Percentiles rank a stretch among this genome's conserved stretches.
Evolutionary conservation across 2,329 filamentous ascomycete genomes (phyloP).

Genomic region (Botryotinia globosa): DNA sequence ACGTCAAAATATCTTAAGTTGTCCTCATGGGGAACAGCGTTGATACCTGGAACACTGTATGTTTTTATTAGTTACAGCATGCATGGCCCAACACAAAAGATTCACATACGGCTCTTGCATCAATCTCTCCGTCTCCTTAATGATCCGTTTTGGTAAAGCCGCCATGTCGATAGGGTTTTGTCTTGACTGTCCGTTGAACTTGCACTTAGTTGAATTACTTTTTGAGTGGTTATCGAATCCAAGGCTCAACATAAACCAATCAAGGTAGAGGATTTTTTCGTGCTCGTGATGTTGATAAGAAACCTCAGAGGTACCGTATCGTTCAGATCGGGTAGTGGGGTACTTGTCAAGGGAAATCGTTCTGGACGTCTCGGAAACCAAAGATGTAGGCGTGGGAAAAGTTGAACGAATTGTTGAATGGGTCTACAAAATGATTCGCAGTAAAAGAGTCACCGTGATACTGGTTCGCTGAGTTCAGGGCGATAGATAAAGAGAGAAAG

Average conservation of each 20-base stretch:
- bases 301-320: conserved; percentile 12
- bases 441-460: neutral
- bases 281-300: conserved; percentile 18
- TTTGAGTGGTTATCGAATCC: conserved; percentile 4
- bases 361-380: neutral
- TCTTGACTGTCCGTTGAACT: neutral
- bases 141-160: conserved; percentile 92
- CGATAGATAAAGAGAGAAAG: too few relatives aligned
- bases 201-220: neutral
- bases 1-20: conserved; percentile 99
- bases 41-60: conserved; percentile 87
- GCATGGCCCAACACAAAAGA: neutral
- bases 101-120: conserved; percentile 75
- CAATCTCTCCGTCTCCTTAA: conserved; percentile 97
- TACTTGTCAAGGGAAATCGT: neutral
- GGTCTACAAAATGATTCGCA: neutral
- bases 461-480: neutral
- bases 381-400: neutral
- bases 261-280: neutral
- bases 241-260: neutral
- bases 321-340: conserved; percentile 8
- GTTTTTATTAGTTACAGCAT: conserved; percentile 22
- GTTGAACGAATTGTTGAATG: neutral
- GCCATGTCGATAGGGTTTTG: conserved; percentile 49
- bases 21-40: conserved; percentile 91